phyloP scores from a whole-genome alignment of 208 protist species.

The Crithidia bombi region DNA sequence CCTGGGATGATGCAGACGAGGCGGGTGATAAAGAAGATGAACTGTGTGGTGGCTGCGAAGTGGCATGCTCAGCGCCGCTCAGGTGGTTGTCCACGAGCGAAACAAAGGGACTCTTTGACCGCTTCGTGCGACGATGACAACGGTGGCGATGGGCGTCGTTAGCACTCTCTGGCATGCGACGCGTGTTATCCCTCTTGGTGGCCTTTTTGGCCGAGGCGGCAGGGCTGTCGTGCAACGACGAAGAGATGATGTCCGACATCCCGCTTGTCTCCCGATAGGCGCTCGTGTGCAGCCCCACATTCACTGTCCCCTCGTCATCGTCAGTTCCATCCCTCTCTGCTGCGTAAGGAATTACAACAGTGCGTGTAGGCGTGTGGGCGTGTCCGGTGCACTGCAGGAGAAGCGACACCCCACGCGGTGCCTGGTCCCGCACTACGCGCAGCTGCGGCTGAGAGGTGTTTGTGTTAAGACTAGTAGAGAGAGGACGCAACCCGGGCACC shows the following conservation, averaged over 20 bases:
- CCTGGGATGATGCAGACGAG: background rate
- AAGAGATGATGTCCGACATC: constrained; percentile 10
- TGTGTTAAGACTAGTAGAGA: background rate
- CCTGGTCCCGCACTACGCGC: constrained; percentile 29
- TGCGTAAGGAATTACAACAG: constrained; percentile 1
- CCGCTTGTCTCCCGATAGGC: constrained; percentile 23
- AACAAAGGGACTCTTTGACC: constrained; percentile 10
- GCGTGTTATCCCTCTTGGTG: background rate
- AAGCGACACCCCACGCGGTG: constrained; percentile 27
- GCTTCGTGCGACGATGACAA: background rate
- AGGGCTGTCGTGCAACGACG: background rate
- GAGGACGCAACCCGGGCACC: constrained; percentile 10
- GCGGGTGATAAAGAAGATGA: background rate
- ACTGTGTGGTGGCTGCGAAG: background rate
- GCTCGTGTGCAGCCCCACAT: constrained; percentile 26
- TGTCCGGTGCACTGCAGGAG: constrained; percentile 35
- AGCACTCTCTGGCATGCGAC: constrained; percentile 2
- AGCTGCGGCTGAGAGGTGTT: background rate
- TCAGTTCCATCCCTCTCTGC: constrained; percentile 4
- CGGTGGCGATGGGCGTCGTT: background rate
- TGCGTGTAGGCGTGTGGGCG: constrained; percentile 25
- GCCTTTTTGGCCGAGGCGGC: background rate
- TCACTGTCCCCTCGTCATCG: constrained; percentile 28
- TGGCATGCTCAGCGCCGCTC: background rate
- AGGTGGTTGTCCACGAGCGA: constrained; percentile 4